These are phyloP conservation scores for Podospora appendiculata DNA, from an alignment of 495 filamentous ascomycete genomes.

Conservation along the genomic window DNA sequence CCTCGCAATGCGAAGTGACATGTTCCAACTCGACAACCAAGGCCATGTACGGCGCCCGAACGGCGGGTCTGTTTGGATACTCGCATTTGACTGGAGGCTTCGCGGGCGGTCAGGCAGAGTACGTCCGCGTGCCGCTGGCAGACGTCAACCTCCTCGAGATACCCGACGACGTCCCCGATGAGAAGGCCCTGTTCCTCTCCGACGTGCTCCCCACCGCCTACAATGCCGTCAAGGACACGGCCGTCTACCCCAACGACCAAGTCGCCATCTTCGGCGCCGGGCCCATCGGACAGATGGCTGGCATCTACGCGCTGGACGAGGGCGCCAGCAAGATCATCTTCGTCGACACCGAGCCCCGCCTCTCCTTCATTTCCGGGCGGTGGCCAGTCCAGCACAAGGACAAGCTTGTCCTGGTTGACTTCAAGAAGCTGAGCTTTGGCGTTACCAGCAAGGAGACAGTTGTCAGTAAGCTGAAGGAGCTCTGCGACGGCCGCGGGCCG, in stretches of 20 bases:
- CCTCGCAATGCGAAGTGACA: constrained; percentile 71
- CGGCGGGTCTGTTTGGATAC: constrained; percentile 70
- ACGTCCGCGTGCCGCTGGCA: constrained; percentile 74
- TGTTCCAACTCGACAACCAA: constrained; percentile 63
- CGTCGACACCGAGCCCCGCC: constrained; percentile 72
- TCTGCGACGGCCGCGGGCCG: constrained; percentile 56
- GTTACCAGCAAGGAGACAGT: constrained; percentile 50
- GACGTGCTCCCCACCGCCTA: constrained; percentile 76
- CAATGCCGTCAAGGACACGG: constrained; percentile 77
- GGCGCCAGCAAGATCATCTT: constrained; percentile 72
- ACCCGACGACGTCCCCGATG: constrained; percentile 75
- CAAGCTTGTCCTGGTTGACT: constrained; percentile 38
- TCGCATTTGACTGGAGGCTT: constrained; percentile 80
- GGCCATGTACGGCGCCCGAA: constrained; percentile 64
- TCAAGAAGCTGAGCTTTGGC: constrained; percentile 37
- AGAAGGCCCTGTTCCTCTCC: constrained; percentile 74
- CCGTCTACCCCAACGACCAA: constrained; percentile 67
- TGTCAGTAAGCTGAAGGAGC: constrained; percentile 63
- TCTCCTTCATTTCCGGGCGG: constrained; percentile 58
- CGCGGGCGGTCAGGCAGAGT: constrained; percentile 85
- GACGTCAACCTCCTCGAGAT: constrained; percentile 76
- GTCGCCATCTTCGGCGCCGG: constrained; percentile 79
- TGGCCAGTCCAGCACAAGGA: constrained; percentile 38
- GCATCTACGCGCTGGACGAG: constrained; percentile 61
- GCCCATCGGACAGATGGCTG: constrained; percentile 75